A percentile compares a stretch with the other conserved stretches of the same genome.
Evolutionary conservation across 345 rosid species (phyloP).

Genomic region (Salix udensis): DNA sequence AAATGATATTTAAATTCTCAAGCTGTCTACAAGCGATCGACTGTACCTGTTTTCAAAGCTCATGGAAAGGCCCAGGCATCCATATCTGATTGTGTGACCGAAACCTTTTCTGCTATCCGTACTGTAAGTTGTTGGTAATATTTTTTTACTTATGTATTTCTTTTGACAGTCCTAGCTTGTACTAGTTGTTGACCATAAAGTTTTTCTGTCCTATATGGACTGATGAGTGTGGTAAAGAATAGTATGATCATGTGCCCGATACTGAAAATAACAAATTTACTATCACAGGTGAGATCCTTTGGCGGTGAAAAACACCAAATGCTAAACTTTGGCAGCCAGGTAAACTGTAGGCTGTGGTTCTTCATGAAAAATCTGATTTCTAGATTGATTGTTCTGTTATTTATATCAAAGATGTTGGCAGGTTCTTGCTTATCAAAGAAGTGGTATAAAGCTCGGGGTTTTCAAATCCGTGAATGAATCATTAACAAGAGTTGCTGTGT

Average conservation of each 20-base stretch:
- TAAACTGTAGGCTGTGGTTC: constrained; percentile 26
- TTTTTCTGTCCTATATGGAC: constrained; percentile 4
- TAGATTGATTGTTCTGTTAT: constrained; percentile 14
- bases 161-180: background rate
- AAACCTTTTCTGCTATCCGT: constrained; percentile 90
- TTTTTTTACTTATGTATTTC: background rate
- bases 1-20: constrained; percentile 25
- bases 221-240: background rate
- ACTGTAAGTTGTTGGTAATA: constrained; percentile 61
- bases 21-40: constrained; percentile 89
- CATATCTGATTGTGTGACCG: constrained; percentile 85
- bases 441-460: constrained; percentile 89
- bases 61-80: constrained; percentile 90
- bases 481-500: constrained; percentile 84
- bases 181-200: background rate
- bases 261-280: constrained; percentile 12
- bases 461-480: constrained; percentile 91
- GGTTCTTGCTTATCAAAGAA: constrained; percentile 77
- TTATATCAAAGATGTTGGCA: constrained; percentile 35
- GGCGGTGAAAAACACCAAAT: constrained; percentile 93
- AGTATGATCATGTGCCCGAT: constrained; percentile 1
- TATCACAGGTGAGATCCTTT: constrained; percentile 85
- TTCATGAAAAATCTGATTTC: constrained; percentile 3
- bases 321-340: constrained; percentile 80
- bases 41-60: constrained; percentile 75